Conservation (phyloP, 768 basidiomycete genomes). For the Hericium rajendrae region DNA sequence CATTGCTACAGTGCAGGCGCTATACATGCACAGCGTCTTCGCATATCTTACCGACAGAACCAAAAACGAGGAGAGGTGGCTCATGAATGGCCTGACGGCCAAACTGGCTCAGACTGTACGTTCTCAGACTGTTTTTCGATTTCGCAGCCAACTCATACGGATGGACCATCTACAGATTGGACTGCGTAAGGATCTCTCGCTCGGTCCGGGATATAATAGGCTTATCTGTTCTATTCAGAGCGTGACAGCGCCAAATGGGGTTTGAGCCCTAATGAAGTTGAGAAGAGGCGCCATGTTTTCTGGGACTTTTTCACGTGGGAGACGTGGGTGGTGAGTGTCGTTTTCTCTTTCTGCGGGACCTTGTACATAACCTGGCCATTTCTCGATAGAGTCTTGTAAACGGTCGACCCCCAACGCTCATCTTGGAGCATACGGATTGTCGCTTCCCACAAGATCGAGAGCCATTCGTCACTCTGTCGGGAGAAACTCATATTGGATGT, state of each 20-base stretch:
- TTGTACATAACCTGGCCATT: neutral
- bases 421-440: conserved; percentile 41
- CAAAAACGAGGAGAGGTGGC: conserved; percentile 38
- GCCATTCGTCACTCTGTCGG: conserved; percentile 20
- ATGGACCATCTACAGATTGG: neutral
- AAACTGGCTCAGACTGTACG: conserved; percentile 37
- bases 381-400: conserved; percentile 34
- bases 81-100: conserved; percentile 35
- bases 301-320: neutral
- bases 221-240: neutral
- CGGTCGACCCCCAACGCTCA: conserved; percentile 39
- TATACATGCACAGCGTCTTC: conserved; percentile 35
- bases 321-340: neutral
- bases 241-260: neutral
- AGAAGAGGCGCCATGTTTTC: neutral
- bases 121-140: neutral
- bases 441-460: conserved; percentile 39
- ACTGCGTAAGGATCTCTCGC: neutral
- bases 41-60: conserved; percentile 33
- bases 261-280: neutral
- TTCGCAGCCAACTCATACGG: neutral
- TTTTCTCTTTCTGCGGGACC: neutral
- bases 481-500: conserved; percentile 35
- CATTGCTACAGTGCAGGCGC: conserved; percentile 36
- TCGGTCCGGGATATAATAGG: neutral